Base-by-base conservation (phyloP, 371 early-diverging fungal genomes). In the Cokeromyces recurvatus region DNA sequence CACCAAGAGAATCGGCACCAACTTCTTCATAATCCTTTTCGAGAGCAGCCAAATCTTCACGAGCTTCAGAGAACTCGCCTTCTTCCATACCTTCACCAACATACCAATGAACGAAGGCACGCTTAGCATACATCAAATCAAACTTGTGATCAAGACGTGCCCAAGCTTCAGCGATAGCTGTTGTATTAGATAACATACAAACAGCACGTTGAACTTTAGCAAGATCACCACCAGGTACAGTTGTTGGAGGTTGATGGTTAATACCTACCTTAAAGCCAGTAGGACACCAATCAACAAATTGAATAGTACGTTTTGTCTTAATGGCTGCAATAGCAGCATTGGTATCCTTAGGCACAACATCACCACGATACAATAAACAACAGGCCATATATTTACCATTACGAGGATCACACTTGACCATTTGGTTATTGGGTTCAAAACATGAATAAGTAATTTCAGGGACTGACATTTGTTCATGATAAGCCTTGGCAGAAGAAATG, bases 11-110 rank as follows among this genome's bases (percentile, higher is more conserved):
- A 79, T 95, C 96, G 58, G 89, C 81, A 42, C 91, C 94, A 51
- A 96, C 95, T 77, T 95, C 95, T 71, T 95, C 93, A 81, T 99
- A 99, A 77, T 99, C 99, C 84, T 94, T 92, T 81, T 98, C 99
- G 46, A 99, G 90, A 48, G 96, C 95, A 60, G 97, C 98, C 79
- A 99, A 86, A 74, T 99, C 95, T 79, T 99, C 72, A 59, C 71
- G 66, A 34, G 93, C 93, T 69, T 93, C 93, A 51, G 85, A 84
- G 81, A 93, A 93, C 63, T 91, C 92, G 57, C 91, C 75, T 75
- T 92, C 92, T 59, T 92, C 90, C 90, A 90, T 90, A 79, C 98
- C 98, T 77, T 97, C 98, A 65, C 96, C 95, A 49, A 95, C 96
- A 77, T 94, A 97, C 98, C 98, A 97, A 81, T 97, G 98, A 40